A percentile compares a stretch with the other conserved stretches of the same genome.
phyloP scores from a whole-genome alignment of 306 rosid genomes.

The Dicorynia guianensis region DNA sequence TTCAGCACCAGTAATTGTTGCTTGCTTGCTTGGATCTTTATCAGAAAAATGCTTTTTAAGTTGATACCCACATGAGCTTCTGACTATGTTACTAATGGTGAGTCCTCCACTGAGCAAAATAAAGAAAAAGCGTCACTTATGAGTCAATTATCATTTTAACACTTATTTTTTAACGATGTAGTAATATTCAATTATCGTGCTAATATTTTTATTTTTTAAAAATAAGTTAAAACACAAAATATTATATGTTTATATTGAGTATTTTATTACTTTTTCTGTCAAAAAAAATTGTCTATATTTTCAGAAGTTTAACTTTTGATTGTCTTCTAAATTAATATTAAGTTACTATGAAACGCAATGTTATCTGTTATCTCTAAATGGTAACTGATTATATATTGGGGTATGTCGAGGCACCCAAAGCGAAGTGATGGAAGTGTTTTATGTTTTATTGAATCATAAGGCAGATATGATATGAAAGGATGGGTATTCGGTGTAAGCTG shows the following conservation, averaged over 20 bases:
- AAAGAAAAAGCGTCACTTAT: too few species aligned
- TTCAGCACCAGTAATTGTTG: slow-evolving; percentile 40
- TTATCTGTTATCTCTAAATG: background rate
- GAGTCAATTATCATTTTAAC: background rate
- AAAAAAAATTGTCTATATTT: background rate
- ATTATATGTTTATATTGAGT: too few species aligned
- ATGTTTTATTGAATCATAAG: too few species aligned
- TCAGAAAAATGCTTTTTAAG: slow-evolving; percentile 33
- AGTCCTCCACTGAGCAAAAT: background rate
- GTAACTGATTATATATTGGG: background rate
- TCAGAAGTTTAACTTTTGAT: background rate
- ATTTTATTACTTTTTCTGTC: too few species aligned
- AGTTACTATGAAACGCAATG: too few species aligned
- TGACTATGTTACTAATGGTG: slow-evolving; percentile 30
- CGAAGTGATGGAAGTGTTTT: background rate
- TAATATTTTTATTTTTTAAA: background rate
- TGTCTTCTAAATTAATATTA: background rate
- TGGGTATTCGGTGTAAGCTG: background rate
- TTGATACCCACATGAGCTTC: slow-evolving; percentile 39
- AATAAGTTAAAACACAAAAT: too few species aligned
- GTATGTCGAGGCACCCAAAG: background rate
- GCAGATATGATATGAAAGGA: background rate
- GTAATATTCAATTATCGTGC: too few species aligned
- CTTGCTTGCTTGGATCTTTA: slow-evolving; percentile 43
- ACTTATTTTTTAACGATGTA: too few species aligned